Evolutionary conservation across 73 alveolate genomes (phyloP), one percentile per base, ranked within the genome.

Genomic region (Blepharisma stoltei): DNA sequence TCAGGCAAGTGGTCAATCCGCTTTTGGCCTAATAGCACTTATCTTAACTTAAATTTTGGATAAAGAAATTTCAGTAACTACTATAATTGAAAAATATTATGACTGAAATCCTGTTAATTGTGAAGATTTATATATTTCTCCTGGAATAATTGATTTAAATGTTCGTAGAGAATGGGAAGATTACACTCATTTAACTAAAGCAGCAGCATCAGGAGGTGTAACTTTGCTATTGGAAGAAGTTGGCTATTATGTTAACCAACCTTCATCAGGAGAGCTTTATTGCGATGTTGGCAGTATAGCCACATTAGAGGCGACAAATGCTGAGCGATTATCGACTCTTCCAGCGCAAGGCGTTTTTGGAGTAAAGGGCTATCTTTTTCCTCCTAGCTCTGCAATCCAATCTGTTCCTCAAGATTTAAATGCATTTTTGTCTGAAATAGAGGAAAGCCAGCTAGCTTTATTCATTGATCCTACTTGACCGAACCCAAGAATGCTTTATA

Each of bases 161-260:
- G 38, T n/a, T 18, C 73, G 73, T 60, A 60, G 45, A 5, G 73
- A 60, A 60, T 60, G 46, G 38, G 73, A 60, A 60, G 73, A 60
- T 25, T 60, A 14, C 23, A 20, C 46, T 9, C 45, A 25, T 20
- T 60, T 60, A 60, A 60, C 73, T 25, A 14, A 25, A 14, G 14
- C 73, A 18, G 73, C 73, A 14, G 14, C 23, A 25, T 8, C 38
- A 14, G 73, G 73, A 1, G 73, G 73, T 14, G 73, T 60, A 8
- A 60, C 73, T 5, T n/a, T 60, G 14, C 2, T 25, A 20, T n/a
- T 25, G 45, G 73, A 14, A 14, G 73, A 60, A 60, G 23, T 8
- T 14, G 73, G 73, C 2, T 60, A 18, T 5, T 60, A 60, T 60
- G 23, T 14, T 18, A n/a, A n/a, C 23, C 46, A 20, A 25, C 49